phyloP scores from a whole-genome alignment of 805 yeast species.

The Wickerhamiella domercqiae region DNA sequence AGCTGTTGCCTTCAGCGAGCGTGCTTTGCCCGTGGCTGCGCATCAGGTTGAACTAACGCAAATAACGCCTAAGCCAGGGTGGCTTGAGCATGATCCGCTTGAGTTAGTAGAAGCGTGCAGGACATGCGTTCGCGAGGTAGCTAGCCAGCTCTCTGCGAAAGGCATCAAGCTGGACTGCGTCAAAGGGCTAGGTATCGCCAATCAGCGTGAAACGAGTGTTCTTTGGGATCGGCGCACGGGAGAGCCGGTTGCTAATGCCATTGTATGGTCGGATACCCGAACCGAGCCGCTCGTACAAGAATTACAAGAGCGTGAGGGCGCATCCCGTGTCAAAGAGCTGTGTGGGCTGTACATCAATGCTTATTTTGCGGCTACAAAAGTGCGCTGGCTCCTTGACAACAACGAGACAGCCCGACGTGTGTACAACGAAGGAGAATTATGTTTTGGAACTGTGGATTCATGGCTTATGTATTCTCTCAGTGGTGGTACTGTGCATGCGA shows the following conservation, averaged over 20 bases:
- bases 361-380: conserved; percentile 79
- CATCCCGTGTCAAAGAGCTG: conserved; percentile 42
- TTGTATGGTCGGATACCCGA: conserved; percentile 93
- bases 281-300: conserved; percentile 57
- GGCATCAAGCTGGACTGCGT: conserved; percentile 30
- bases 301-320: conserved; percentile 38
- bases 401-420: conserved; percentile 47
- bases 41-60: conserved; percentile 77
- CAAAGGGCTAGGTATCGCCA: conserved; percentile 72
- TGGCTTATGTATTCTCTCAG: conserved; percentile 85
- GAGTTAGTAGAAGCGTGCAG: conserved; percentile 67
- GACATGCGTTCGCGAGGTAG: conserved; percentile 43
- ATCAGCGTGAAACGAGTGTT: conserved; percentile 90
- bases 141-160: conserved; percentile 19
- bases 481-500: conserved; percentile 43
- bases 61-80: conserved; percentile 30
- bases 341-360: conserved; percentile 85
- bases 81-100: conserved; percentile 89
- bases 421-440: conserved; percentile 61
- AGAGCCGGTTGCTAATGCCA: conserved; percentile 67
- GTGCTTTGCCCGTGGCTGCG: conserved; percentile 67
- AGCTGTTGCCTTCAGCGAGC: conserved; percentile 59
- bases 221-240: conserved; percentile 75
- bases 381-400: conserved; percentile 79
- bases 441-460: conserved; percentile 89